phyloP scores from a whole-genome alignment of 129 eudicot genomes.

The Smallanthus sonchifolius region DNA sequence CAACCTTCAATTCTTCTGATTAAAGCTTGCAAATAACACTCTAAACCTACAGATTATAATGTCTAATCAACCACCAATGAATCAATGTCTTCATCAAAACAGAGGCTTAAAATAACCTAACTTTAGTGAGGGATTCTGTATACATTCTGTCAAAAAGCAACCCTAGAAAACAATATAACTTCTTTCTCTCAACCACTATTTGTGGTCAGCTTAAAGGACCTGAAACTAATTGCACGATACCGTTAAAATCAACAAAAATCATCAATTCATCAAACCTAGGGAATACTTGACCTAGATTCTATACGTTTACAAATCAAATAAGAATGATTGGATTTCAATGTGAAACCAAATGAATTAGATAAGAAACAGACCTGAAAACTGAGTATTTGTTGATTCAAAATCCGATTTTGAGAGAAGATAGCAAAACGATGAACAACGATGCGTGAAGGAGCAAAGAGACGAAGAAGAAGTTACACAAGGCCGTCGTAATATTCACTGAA shows the following conservation, averaged over 20 bases:
- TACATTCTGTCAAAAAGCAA: too few relatives aligned
- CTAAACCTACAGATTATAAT: too few relatives aligned
- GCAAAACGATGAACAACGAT: neutral
- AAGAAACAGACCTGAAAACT: neutral
- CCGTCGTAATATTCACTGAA: constrained; percentile 43
- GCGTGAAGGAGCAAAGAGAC: neutral
- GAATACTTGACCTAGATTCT: neutral
- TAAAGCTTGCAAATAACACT: too few relatives aligned
- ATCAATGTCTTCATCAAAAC: neutral
- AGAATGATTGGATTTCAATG: neutral
- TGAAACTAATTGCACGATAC: neutral
- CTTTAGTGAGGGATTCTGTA: neutral
- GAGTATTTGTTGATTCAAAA: neutral
- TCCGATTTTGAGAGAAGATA: neutral
- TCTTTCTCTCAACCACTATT: too few relatives aligned
- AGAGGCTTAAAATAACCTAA: neutral
- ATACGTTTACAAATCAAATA: neutral
- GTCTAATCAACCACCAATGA: too few relatives aligned
- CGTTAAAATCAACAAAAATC: neutral
- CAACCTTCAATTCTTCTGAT: too few relatives aligned
- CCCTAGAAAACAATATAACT: too few relatives aligned
- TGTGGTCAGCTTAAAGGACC: neutral
- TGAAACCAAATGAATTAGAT: neutral
- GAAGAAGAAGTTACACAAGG: neutral
- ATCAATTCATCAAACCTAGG: neutral